Evolutionary conservation across 2,329 filamentous ascomycete genomes (phyloP).

Genomic region (Cladophialophora exuberans): DNA sequence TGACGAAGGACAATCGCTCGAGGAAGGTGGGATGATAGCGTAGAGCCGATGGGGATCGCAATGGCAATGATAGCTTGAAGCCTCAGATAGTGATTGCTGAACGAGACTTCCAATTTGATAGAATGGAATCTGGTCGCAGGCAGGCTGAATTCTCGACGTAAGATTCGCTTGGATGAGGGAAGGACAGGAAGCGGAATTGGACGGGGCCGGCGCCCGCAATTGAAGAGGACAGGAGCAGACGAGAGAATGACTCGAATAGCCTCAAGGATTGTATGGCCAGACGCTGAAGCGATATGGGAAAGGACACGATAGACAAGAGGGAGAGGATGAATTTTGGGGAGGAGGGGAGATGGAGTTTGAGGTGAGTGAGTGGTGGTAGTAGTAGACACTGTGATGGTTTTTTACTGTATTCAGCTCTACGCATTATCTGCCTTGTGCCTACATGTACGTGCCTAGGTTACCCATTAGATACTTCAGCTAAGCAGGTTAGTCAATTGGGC

Average conservation of each 20-base stretch:
- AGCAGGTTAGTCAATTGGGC: too few relatives aligned
- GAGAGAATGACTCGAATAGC: conserved; percentile 29
- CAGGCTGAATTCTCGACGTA: conserved; percentile 25
- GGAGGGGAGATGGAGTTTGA: conserved; percentile 9
- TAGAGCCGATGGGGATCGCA: conserved; percentile 27
- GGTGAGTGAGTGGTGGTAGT: background rate
- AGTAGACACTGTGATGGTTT: background rate
- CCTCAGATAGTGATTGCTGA: conserved; percentile 6
- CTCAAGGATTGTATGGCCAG: conserved; percentile 32
- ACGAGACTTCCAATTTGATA: conserved; percentile 9
- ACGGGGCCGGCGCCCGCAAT: conserved; percentile 18
- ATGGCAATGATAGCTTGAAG: conserved; percentile 8
- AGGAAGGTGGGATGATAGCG: conserved; percentile 18
- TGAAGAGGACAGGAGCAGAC: conserved; percentile 25
- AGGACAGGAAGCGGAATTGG: conserved; percentile 30
- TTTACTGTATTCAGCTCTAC: background rate
- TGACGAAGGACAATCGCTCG: conserved; percentile 2
- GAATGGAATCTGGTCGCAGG: conserved; percentile 9
- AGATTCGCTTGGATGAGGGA: conserved; percentile 27
- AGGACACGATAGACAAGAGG: conserved; percentile 29
- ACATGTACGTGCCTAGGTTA: too few relatives aligned
- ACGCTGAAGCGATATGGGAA: conserved; percentile 17
- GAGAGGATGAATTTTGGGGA: conserved; percentile 5
- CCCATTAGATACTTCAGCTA: too few relatives aligned
- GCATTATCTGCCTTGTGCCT: too few relatives aligned